These are phyloP conservation scores for Lachnellula subtilissima DNA, from an alignment of 2,329 filamentous ascomycete genomes.

Conservation along the genomic window DNA sequence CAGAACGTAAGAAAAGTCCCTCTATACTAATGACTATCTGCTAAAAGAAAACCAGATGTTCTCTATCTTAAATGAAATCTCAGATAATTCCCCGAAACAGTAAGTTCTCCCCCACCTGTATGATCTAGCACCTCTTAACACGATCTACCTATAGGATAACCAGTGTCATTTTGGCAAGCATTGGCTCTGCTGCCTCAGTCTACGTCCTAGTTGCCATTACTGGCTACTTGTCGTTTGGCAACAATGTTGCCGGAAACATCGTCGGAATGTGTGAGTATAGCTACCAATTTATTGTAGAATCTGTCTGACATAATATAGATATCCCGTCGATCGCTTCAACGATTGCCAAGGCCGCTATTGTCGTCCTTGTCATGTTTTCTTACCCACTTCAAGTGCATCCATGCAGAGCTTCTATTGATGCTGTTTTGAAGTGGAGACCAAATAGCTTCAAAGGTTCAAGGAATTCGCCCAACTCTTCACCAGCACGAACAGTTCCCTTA, in stretches of 20 bases:
- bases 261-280: slow-evolving; percentile 74
- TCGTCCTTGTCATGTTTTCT: slow-evolving; percentile 92
- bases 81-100: slow-evolving; percentile 67
- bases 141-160: slow-evolving; percentile 52
- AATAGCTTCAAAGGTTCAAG: slow-evolving; percentile 35
- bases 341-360: slow-evolving; percentile 90
- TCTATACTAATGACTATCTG: background rate
- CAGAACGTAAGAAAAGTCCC: slow-evolving; percentile 68
- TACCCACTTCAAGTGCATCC: slow-evolving; percentile 95
- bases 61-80: slow-evolving; percentile 92
- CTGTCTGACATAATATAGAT: slow-evolving; percentile 39
- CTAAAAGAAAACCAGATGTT: slow-evolving; percentile 70
- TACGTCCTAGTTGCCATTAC: slow-evolving; percentile 93
- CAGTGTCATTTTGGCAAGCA: slow-evolving; percentile 74
- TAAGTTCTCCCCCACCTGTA: slow-evolving; percentile 16
- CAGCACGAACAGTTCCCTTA: slow-evolving; percentile 36
- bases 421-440: slow-evolving; percentile 89
- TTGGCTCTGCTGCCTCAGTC: slow-evolving; percentile 79
- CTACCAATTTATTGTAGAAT: background rate
- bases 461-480: slow-evolving; percentile 32
- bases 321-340: slow-evolving; percentile 75
- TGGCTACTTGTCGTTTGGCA: slow-evolving; percentile 92
- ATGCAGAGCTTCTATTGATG: slow-evolving; percentile 90
- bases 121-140: slow-evolving; percentile 1
- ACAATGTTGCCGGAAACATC: slow-evolving; percentile 86